Conservation (phyloP, 1,284 basidiomycete genomes). For the Ganoderma leucocontextum region DNA sequence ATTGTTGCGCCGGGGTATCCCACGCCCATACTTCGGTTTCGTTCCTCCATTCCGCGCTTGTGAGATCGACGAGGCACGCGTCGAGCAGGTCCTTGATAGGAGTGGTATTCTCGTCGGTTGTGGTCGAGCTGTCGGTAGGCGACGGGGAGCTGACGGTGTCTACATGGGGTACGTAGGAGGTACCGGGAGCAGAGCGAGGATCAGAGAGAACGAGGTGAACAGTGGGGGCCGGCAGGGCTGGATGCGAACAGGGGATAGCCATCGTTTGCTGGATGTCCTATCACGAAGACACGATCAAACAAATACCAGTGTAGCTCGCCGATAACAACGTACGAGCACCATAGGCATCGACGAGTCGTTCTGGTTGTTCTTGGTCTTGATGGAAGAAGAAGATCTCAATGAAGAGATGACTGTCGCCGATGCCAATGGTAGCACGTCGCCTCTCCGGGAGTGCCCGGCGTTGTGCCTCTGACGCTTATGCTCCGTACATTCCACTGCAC, state of each 20-base stretch:
- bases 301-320: background rate
- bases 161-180: background rate
- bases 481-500: background rate
- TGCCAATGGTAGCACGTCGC: background rate
- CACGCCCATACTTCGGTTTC: background rate
- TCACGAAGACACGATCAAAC: background rate
- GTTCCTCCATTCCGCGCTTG: background rate
- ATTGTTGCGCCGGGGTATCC: background rate
- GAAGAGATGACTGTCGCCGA: background rate
- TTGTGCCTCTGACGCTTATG: constrained; percentile 7
- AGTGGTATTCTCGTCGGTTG: background rate
- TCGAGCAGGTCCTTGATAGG: background rate
- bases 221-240: background rate
- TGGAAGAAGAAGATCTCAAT: background rate
- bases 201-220: background rate
- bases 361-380: background rate
- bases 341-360: background rate
- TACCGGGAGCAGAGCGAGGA: background rate
- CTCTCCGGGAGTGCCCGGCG: background rate
- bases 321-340: background rate
- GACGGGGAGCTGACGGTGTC: background rate
- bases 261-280: background rate
- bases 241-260: background rate
- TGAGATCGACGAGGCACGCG: background rate
- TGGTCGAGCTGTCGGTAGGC: background rate